Conservation (phyloP, 148 eudicot genomes). For the Silene uniflora region DNA sequence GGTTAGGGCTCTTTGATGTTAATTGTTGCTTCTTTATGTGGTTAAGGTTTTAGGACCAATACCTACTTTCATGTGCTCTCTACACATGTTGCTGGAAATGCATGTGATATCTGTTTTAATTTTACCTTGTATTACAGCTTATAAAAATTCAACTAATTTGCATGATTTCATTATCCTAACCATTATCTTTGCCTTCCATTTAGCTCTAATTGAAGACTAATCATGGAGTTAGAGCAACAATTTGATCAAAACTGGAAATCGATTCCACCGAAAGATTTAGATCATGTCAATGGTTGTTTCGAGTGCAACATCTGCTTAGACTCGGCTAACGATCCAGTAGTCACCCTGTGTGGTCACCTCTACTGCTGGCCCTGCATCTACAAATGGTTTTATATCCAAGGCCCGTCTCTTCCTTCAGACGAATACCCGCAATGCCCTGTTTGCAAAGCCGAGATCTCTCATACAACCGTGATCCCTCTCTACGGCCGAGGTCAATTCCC, state of each 20-base stretch:
- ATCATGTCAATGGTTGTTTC: conserved; percentile 42
- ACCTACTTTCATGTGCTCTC: conserved; percentile 7
- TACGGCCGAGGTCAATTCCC: conserved; percentile 56
- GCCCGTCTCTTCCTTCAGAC: conserved; percentile 44
- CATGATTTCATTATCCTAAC: background rate
- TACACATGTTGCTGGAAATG: background rate
- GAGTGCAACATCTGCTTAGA: conserved; percentile 91
- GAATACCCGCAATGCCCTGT: conserved; percentile 69
- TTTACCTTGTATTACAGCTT: background rate
- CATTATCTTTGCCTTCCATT: too few species aligned
- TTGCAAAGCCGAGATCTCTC: conserved; percentile 74
- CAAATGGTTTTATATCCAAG: conserved; percentile 67
- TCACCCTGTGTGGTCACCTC: conserved; percentile 88
- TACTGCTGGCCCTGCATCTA: conserved; percentile 95
- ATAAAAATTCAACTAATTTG: background rate
- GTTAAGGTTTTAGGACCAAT: background rate
- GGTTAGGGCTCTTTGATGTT: conserved; percentile 18
- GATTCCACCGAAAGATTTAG: conserved; percentile 30
- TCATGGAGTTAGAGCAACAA: conserved; percentile 48
- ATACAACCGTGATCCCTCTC: conserved; percentile 58
- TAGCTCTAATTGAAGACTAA: background rate
- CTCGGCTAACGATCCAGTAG: conserved; percentile 64
- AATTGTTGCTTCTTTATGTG: background rate
- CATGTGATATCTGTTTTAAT: background rate
- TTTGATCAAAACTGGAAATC: conserved; percentile 43